phyloP scores from a whole-genome alignment of 108 stramenopile genomes.

The Stephanodiscus minutulus region DNA sequence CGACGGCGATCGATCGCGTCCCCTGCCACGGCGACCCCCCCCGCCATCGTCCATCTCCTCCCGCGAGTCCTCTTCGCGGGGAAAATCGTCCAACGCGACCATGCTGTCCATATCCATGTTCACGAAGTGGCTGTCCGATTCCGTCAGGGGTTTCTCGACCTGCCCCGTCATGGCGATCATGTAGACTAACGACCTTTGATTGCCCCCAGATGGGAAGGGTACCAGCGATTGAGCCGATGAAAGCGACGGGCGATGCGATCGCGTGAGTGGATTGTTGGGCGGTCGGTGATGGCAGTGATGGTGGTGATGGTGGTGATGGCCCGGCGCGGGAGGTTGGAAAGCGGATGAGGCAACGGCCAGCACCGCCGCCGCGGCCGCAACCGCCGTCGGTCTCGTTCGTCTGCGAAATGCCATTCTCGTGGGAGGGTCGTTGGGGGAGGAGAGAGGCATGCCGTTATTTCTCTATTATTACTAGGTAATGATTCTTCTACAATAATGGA shows the following conservation, averaged over 20 bases:
- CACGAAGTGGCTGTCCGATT: background rate
- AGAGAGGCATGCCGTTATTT: background rate
- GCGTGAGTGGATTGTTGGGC: slow-evolving; percentile 10
- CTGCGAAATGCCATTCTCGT: background rate
- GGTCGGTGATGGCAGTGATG: background rate
- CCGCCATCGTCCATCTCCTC: background rate
- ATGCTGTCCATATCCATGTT: slow-evolving; percentile 6
- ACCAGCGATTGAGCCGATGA: background rate
- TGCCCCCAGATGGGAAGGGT: background rate
- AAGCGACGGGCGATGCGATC: background rate
- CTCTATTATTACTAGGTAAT: too few species aligned
- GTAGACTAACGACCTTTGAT: background rate
- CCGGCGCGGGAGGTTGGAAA: background rate
- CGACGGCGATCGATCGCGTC: background rate
- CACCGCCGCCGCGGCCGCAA: background rate
- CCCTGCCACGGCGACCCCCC: background rate
- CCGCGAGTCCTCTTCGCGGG: background rate
- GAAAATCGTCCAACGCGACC: background rate
- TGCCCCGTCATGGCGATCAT: slow-evolving; percentile 5
- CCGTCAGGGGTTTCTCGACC: background rate
- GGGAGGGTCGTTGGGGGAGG: background rate
- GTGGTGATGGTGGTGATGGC: background rate
- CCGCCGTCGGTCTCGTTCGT: slow-evolving; percentile 3
- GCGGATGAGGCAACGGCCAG: slow-evolving; percentile 5
- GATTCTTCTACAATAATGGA: too few species aligned